These are phyloP conservation scores for Bimuria novae-zelandiae DNA, from an alignment of 2,329 filamentous ascomycete genomes.

Conservation along the genomic window DNA sequence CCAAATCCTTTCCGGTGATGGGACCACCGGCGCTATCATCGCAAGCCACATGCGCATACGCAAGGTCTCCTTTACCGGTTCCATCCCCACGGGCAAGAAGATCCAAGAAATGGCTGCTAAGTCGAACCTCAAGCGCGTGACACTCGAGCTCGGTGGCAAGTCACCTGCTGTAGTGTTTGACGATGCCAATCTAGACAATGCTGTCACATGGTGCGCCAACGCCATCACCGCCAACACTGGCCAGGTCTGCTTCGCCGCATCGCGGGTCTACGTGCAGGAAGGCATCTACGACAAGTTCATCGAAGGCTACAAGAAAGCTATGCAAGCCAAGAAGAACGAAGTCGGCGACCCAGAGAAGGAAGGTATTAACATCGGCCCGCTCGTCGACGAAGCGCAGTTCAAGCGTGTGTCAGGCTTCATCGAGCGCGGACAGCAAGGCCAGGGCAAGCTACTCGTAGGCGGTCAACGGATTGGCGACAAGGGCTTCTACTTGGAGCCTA, in stretches of 20 bases:
- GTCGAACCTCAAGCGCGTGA: slow-evolving; percentile 46
- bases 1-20: slow-evolving; percentile 63
- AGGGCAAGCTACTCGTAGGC: slow-evolving; percentile 35
- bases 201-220: slow-evolving; percentile 30
- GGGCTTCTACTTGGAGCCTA: slow-evolving; percentile 34
- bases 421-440: slow-evolving; percentile 31
- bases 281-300: slow-evolving; percentile 36
- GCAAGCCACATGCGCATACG: slow-evolving; percentile 48
- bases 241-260: slow-evolving; percentile 33
- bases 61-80: slow-evolving; percentile 51
- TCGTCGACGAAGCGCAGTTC: slow-evolving; percentile 34
- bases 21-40: slow-evolving; percentile 50
- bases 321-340: slow-evolving; percentile 21
- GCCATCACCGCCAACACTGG: slow-evolving; percentile 43
- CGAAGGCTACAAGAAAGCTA: slow-evolving; percentile 28
- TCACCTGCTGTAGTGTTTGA: slow-evolving; percentile 53
- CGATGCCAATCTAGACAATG: slow-evolving; percentile 55
- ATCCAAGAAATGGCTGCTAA: slow-evolving; percentile 40
- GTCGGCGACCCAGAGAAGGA: slow-evolving; percentile 28
- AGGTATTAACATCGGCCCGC: slow-evolving; percentile 34
- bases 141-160: slow-evolving; percentile 55
- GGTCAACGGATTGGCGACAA: slow-evolving; percentile 33
- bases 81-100: slow-evolving; percentile 40
- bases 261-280: slow-evolving; percentile 36
- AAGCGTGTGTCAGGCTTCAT: slow-evolving; percentile 37